Evolutionary conservation across 1,284 basidiomycete genomes (phyloP), one percentile per base, ranked within the genome.

Genomic region (Wolfiporia cocos): DNA sequence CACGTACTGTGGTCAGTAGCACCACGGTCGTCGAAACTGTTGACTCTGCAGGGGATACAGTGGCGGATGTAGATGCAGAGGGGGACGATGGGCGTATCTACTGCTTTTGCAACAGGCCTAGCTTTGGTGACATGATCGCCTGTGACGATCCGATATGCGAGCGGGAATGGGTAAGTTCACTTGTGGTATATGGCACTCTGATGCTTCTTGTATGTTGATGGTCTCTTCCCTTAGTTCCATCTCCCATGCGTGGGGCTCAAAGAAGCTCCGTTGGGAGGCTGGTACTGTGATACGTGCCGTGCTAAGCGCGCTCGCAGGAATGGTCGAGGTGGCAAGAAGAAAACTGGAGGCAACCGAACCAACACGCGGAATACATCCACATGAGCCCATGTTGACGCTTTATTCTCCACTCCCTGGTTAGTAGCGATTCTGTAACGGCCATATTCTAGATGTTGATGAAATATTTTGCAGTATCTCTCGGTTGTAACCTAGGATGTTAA

Each of bases 61-160:
- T 42, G 5, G 64, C 56, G 1, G 67, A 75, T 17, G 74, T 67
- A 10, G 66, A 73, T 18, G 78, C 68, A 12, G 78, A 77, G 39
- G 80, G 70, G 17, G 88, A 91, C 44, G 82, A 89, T 50, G 74
- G 77, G 44, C 78, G 73, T 52, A 73, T 76, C 17, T 99, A 98
- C 64, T 99, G 94, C 64, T 79, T 86, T 67, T 98, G 94, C 62
- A 75, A 90, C 49, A 75, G 85, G 19, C 74, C 85, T 43, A 92
- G 89, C 58, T 94, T 86, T 56, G 93, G 94, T 22, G 89, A 95
- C 66, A 99, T 99, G 95, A 93, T 99, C 55, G 95, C 83, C 3
- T 99, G 95, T 62, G 95, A 99, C 64, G 87, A 86, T 53, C 70
- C 74, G n/a, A 76, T 78, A 35, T 98, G 95, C 65, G 81, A 86